Conservation (phyloP, 805 yeast genomes). For the Metschnikowia orientalis region DNA sequence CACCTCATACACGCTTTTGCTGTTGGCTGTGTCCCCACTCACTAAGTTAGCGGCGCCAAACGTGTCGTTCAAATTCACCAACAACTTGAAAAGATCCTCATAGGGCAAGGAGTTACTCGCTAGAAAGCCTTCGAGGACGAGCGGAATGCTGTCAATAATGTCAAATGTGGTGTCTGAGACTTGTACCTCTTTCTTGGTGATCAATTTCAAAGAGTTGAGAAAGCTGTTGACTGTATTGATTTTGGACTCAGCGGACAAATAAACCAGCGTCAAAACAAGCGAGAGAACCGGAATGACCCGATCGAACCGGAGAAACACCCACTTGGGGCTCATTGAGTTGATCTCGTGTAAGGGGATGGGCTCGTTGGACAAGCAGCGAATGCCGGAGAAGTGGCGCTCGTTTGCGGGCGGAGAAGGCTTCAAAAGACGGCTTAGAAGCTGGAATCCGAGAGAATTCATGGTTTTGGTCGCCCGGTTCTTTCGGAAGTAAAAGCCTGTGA, state of each 20-base stretch:
- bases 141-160: slow-evolving; percentile 30
- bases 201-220: slow-evolving; percentile 22
- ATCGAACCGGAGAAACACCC: slow-evolving; percentile 33
- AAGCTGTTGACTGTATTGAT: slow-evolving; percentile 22
- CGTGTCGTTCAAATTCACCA: slow-evolving; percentile 29
- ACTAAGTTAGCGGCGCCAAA: slow-evolving; percentile 27
- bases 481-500: slow-evolving; percentile 32
- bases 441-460: slow-evolving; percentile 30
- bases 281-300: slow-evolving; percentile 25
- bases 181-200: slow-evolving; percentile 29
- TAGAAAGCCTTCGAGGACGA: slow-evolving; percentile 22
- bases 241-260: slow-evolving; percentile 23
- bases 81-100: slow-evolving; percentile 21
- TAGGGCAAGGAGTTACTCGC: slow-evolving; percentile 14
- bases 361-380: slow-evolving; percentile 33
- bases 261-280: slow-evolving; percentile 22
- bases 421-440: slow-evolving; percentile 24
- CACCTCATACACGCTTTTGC: slow-evolving; percentile 12
- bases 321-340: slow-evolving; percentile 27
- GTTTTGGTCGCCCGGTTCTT: slow-evolving; percentile 19
- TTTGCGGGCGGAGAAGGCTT: slow-evolving; percentile 17
- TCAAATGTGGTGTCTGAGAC: slow-evolving; percentile 29
- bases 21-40: slow-evolving; percentile 6
- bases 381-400: slow-evolving; percentile 22
- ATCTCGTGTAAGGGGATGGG: slow-evolving; percentile 28